These are phyloP conservation scores for Syzygium aromaticum DNA, from an alignment of 345 rosid species.

Conservation along the genomic window DNA sequence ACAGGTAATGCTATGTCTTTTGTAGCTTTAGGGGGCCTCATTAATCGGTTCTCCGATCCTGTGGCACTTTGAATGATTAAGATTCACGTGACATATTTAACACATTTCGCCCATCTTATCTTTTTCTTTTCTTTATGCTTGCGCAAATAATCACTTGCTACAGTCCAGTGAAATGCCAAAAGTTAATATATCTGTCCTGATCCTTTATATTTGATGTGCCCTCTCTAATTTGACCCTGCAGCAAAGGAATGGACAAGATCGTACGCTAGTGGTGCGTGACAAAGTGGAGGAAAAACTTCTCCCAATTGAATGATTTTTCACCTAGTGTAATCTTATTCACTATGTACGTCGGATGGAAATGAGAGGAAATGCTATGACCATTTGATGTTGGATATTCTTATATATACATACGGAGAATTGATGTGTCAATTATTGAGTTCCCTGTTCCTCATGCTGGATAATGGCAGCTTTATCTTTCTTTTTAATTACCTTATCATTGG, in stretches of 20 bases:
- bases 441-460: background rate
- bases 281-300: background rate
- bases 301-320: conserved; percentile 6
- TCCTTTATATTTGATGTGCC: background rate
- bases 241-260: conserved; percentile 97
- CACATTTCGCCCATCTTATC: background rate
- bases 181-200: background rate
- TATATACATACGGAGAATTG: background rate
- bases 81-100: background rate
- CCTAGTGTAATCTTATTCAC: conserved; percentile 13
- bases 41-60: background rate
- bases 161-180: background rate
- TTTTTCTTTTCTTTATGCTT: background rate
- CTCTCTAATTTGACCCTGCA: conserved; percentile 17
- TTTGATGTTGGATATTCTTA: background rate
- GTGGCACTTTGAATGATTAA: background rate
- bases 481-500: background rate
- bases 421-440: background rate
- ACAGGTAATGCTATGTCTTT: conserved; percentile 43
- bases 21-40: background rate
- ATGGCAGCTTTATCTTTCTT: background rate
- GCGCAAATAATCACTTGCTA: background rate
- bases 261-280: conserved; percentile 79
- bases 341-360: background rate
- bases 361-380: background rate